Evolutionary conservation across 1,139 yeast genomes (phyloP).

Genomic region (Meyerozyma athensensis): DNA sequence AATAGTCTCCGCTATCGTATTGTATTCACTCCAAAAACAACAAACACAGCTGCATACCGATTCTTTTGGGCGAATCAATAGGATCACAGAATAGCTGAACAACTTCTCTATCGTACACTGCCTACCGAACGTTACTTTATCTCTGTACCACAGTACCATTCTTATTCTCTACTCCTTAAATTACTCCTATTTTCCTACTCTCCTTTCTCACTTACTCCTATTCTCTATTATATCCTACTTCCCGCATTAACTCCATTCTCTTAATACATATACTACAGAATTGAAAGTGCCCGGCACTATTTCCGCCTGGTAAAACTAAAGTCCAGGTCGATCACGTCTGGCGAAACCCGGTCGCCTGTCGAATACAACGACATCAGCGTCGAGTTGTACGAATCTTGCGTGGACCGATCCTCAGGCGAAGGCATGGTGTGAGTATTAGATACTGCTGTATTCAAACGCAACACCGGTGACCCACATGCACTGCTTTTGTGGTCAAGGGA

Average conservation of each 20-base stretch:
- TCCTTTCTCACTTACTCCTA: neutral
- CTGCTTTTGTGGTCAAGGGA: neutral
- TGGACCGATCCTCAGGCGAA: neutral
- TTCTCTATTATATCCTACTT: neutral
- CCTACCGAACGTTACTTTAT: too few species aligned
- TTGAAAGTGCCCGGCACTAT: conserved; percentile 1
- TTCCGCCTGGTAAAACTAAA: neutral
- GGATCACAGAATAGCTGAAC: too few species aligned
- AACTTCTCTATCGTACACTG: too few species aligned
- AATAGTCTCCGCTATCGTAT: too few species aligned
- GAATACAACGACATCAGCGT: neutral
- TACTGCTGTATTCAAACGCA: neutral
- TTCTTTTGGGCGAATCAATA: too few species aligned
- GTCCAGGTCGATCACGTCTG: neutral
- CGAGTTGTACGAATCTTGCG: neutral
- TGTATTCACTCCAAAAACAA: too few species aligned
- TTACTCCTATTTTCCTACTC: too few species aligned
- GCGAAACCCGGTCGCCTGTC: neutral
- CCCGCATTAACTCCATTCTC: neutral
- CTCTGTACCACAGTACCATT: too few species aligned
- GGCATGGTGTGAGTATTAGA: neutral
- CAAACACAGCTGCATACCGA: too few species aligned
- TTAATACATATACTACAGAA: neutral
- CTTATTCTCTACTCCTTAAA: too few species aligned
- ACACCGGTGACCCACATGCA: neutral